These are phyloP conservation scores for Russula brevipes DNA, from an alignment of 768 basidiomycete species.

Conservation along the genomic window DNA sequence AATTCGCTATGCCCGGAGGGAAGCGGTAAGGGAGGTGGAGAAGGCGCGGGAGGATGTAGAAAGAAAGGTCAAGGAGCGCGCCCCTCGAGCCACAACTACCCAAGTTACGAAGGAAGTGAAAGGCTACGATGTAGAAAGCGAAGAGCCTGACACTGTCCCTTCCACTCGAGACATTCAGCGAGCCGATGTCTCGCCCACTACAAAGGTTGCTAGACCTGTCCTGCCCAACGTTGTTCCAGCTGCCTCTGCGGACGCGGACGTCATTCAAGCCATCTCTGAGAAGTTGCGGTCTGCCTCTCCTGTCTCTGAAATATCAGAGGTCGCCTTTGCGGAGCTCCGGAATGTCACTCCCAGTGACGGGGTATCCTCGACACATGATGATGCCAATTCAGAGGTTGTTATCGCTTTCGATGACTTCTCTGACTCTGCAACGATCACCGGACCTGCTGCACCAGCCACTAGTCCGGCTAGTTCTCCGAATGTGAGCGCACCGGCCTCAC, in stretches of 20 bases:
- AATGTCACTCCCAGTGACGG: not conserved
- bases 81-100: constrained; percentile 37
- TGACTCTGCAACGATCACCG: constrained; percentile 9
- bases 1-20: constrained; percentile 49
- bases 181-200: not conserved
- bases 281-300: too few species aligned
- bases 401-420: not conserved
- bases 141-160: not conserved
- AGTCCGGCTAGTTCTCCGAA: not conserved
- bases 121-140: not conserved
- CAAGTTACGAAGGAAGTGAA: not conserved
- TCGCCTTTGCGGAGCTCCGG: too few species aligned
- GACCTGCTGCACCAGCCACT: not conserved
- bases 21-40: constrained; percentile 50
- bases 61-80: too few species aligned
- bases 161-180: not conserved
- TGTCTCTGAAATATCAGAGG: too few species aligned
- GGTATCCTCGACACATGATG: not conserved
- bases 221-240: not conserved
- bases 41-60: too few species aligned
- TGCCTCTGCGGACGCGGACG: not conserved
- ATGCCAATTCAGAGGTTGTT: not conserved
- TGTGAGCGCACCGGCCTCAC: too few species aligned
- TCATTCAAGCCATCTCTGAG: too few species aligned
- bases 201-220: not conserved